Conservation (phyloP, 345 rosid genomes). For the Corchorus capsularis region DNA sequence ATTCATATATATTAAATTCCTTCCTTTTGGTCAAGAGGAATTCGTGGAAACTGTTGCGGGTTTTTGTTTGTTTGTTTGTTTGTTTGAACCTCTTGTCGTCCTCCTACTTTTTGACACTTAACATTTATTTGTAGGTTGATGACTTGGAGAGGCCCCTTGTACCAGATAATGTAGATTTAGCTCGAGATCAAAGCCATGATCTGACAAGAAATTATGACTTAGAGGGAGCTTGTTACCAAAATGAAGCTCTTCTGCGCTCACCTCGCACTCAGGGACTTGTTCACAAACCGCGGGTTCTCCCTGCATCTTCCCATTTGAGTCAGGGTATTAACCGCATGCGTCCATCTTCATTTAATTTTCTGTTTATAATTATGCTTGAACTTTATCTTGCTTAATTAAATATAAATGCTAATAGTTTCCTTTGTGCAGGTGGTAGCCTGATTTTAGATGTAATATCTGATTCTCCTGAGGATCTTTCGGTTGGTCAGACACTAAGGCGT, state of each 20-base stretch:
- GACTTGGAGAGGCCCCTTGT: conserved; percentile 82
- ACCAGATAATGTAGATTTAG: conserved; percentile 44
- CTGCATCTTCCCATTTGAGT: conserved; percentile 46
- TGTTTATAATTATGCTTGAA: conserved; percentile 19
- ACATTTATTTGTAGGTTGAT: conserved; percentile 39
- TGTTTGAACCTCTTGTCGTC: conserved; percentile 7
- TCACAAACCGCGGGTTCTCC: conserved; percentile 67
- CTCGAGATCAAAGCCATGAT: conserved; percentile 54
- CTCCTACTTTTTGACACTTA: conserved; percentile 15
- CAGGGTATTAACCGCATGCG: conserved; percentile 40
- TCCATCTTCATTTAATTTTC: conserved; percentile 6
- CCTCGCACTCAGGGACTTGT: conserved; percentile 55
- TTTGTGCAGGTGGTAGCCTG: conserved; percentile 62
- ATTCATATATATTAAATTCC: neutral
- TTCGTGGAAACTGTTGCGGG: neutral
- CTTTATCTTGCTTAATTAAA: conserved; percentile 5
- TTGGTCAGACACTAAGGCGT: conserved; percentile 72
- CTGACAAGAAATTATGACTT: conserved; percentile 56
- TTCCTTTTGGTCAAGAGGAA: neutral
- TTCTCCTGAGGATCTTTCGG: conserved; percentile 46
- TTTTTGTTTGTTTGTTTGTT: neutral
- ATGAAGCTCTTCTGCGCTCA: conserved; percentile 55
- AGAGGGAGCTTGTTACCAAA: conserved; percentile 70
- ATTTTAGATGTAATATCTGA: conserved; percentile 62
- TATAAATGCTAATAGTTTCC: conserved; percentile 12